Base-by-base conservation (phyloP, 2,329 filamentous ascomycete species). In the Dissoconium aciculare region DNA sequence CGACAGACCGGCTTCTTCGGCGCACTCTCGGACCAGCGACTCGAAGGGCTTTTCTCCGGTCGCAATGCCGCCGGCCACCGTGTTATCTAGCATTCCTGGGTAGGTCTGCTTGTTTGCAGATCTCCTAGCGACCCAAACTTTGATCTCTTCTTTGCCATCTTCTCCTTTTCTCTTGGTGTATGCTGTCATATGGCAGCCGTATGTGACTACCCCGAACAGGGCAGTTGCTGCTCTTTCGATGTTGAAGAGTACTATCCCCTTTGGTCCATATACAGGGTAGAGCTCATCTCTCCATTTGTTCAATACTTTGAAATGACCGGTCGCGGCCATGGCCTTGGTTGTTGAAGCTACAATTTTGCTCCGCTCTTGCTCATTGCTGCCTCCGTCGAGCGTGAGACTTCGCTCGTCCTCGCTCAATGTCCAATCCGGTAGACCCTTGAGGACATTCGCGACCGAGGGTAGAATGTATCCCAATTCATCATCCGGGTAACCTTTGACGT, bases 71-170 rank as follows among this genome's bases (percentile, higher is more conserved):
- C 81, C 81, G 0, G 85, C 89, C 5, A 92, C 89, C 2, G 84
- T 84, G 54, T 95, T 98, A 56, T 98, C 89, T 42, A 98, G 64
- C 64, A 94, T 85, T n/a, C 78, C 69, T 0, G 78, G 77, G 50
- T 87, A 98, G 0, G 84, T 94, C 42, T 80, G 72, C 62, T 95
- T 98, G 35, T 63, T 69, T 30, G 63, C 64, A 9, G 84, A 71
- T 6, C 89, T 68, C 27, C 75, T 69, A 3, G 89, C 80, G 2
- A 92, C 71, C 87, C 89, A 95, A 24, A 98, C 64, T 47, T 73
- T 76, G 26, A 92, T 57, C 11, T 74, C 76, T 26, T 47, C 58
- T 2, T 57, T 46, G 15, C 44, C 56, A 13, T 47, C 49, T 15
- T 43, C 39, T 9, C 44, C 58, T 49, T 21, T 55, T n/a, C n/a